Evolutionary conservation across 257 asterid genomes (phyloP).

Genomic region (Nicotiana noctiflora): DNA sequence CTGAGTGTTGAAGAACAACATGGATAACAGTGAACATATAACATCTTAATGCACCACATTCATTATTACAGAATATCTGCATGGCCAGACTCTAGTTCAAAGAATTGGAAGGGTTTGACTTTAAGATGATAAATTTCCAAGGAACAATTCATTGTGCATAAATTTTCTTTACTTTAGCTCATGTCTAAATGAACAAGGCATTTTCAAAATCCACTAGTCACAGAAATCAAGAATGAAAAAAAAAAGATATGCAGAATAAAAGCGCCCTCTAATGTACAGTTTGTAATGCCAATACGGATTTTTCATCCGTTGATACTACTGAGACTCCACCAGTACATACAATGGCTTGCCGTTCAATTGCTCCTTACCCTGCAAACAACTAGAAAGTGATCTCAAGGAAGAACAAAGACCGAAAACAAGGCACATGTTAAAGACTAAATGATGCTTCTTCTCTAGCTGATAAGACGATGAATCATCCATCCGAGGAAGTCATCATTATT

Average conservation of each 20-base stretch:
- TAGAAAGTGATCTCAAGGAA: background rate
- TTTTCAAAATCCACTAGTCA: slow-evolving; percentile 8
- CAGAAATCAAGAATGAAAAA: background rate
- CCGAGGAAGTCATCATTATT: background rate
- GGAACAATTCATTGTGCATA: background rate
- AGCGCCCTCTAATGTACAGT: slow-evolving; percentile 22
- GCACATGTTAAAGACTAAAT: background rate
- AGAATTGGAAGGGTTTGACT: background rate
- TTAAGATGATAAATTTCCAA: background rate
- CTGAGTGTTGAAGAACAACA: no score
- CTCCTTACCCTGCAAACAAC: slow-evolving; percentile 49
- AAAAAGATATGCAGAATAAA: background rate
- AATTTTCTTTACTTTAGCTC: slow-evolving; percentile 2
- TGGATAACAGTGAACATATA: no score
- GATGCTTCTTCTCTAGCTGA: background rate
- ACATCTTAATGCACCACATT: no score
- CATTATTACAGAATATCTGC: no score
- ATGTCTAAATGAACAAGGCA: slow-evolving; percentile 6
- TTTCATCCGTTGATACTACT: slow-evolving; percentile 18
- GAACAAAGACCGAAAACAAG: background rate
- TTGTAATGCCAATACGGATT: background rate
- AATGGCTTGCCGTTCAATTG: slow-evolving; percentile 66
- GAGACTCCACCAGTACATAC: slow-evolving; percentile 63
- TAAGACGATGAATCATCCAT: background rate
- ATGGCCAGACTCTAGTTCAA: background rate